Percentiles rank a stretch among this genome's conserved stretches.
phyloP scores from a whole-genome alignment of 2,329 filamentous ascomycete species.

The Talaromyces sp. region DNA sequence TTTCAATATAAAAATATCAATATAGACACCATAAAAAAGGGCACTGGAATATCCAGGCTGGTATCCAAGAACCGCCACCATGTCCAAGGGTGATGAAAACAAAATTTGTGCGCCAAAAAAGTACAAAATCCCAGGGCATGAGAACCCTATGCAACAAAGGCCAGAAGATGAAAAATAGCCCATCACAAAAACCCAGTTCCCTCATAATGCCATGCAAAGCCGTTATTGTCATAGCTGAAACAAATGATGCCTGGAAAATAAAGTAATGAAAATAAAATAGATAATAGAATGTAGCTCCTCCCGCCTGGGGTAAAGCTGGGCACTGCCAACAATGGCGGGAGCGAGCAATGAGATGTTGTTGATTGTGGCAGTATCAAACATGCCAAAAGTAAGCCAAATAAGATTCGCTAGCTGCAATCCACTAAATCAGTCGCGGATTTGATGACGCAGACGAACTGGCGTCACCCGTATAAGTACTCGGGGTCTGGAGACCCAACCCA shows the following conservation, averaged over 20 bases:
- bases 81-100: not conserved
- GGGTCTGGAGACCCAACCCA: constrained; percentile 3
- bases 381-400: not conserved
- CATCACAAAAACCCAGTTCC: not conserved
- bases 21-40: not conserved
- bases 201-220: not conserved
- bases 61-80: not conserved
- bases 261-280: not conserved
- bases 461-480: constrained; percentile 2
- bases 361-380: not conserved
- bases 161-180: not conserved
- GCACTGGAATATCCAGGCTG: not conserved
- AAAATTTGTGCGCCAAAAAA: not conserved
- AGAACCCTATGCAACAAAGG: not conserved
- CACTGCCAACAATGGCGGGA: not conserved
- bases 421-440: constrained; percentile 1
- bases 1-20: not conserved
- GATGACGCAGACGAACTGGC: constrained; percentile 4
- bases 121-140: not conserved
- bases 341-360: not conserved
- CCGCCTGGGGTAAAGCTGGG: not conserved
- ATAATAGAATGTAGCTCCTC: not conserved
- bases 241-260: not conserved
- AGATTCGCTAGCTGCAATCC: not conserved
- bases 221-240: constrained; percentile 5